phyloP scores from a whole-genome alignment of 495 filamentous ascomycete genomes.

The Neurospora africana region DNA sequence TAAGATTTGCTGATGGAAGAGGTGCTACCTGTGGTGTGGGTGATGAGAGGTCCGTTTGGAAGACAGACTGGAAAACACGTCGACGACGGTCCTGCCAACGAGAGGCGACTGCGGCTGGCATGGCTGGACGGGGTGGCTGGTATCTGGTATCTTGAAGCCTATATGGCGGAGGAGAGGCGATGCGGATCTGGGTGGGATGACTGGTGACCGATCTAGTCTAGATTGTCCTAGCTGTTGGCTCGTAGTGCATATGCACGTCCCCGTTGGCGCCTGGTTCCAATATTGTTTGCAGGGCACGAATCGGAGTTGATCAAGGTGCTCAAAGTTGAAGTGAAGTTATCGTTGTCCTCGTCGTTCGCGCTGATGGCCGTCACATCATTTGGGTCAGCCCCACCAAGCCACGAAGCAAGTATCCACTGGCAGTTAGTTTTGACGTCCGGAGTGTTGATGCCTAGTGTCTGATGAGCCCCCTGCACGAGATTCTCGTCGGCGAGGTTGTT shows the following conservation, averaged over 20 bases:
- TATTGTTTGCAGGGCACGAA: neutral
- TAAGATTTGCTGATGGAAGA: slow-evolving; percentile 5
- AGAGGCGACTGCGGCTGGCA: slow-evolving; percentile 21
- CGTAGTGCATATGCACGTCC: neutral
- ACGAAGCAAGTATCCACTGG: neutral
- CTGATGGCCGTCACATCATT: neutral
- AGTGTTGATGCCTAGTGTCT: neutral
- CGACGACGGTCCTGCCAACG: slow-evolving; percentile 31
- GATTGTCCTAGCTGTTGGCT: neutral
- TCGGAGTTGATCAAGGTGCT: neutral
- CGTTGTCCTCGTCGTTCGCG: neutral
- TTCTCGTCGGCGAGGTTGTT: neutral
- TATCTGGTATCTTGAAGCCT: neutral
- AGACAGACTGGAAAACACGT: slow-evolving; percentile 43
- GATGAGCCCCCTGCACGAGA: neutral
- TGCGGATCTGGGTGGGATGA: neutral
- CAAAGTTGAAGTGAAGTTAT: neutral
- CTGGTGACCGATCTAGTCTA: neutral
- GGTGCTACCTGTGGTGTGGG: slow-evolving; percentile 35
- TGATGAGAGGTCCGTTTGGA: slow-evolving; percentile 33
- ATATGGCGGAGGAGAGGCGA: neutral
- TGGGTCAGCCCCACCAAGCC: neutral
- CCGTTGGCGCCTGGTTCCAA: neutral
- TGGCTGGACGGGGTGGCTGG: neutral
- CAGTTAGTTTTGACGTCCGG: neutral